phyloP scores from a whole-genome alignment of 108 stramenopile species.

The Nitzschia inconspicua region DNA sequence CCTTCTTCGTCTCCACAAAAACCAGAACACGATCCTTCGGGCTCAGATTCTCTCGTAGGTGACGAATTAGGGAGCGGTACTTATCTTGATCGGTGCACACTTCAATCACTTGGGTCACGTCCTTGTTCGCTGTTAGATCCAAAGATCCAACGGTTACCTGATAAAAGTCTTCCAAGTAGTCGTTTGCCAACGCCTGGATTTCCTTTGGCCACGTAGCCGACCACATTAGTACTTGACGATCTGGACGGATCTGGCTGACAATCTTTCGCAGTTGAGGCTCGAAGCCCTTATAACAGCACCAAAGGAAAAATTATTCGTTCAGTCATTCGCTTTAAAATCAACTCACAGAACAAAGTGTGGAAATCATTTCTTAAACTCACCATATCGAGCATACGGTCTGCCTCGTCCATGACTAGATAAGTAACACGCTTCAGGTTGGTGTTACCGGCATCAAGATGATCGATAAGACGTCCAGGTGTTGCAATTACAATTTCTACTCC shows the following conservation, averaged over 20 bases:
- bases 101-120: constrained; percentile 94
- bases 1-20: constrained; percentile 98
- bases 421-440: constrained; percentile 96
- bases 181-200: constrained; percentile 90
- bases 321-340: not conserved
- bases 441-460: constrained; percentile 93
- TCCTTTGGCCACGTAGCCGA: constrained; percentile 98
- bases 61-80: constrained; percentile 76
- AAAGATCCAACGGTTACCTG: constrained; percentile 98
- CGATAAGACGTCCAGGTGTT: constrained; percentile 90
- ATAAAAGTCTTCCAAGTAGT: constrained; percentile 90
- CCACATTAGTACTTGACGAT: constrained; percentile 99
- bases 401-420: constrained; percentile 97
- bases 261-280: constrained; percentile 98
- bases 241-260: constrained; percentile 92
- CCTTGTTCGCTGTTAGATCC: constrained; percentile 96
- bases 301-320: no score
- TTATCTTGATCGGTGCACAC: constrained; percentile 91
- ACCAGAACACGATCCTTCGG: constrained; percentile 88
- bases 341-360: not conserved
- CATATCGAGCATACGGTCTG: constrained; percentile 96
- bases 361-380: not conserved
- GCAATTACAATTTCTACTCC: constrained; percentile 98
- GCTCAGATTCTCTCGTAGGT: constrained; percentile 76
- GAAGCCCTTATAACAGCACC: constrained; percentile 12